Conservation (phyloP, 352 stramenopile species). For the Phytophthora syringae region DNA sequence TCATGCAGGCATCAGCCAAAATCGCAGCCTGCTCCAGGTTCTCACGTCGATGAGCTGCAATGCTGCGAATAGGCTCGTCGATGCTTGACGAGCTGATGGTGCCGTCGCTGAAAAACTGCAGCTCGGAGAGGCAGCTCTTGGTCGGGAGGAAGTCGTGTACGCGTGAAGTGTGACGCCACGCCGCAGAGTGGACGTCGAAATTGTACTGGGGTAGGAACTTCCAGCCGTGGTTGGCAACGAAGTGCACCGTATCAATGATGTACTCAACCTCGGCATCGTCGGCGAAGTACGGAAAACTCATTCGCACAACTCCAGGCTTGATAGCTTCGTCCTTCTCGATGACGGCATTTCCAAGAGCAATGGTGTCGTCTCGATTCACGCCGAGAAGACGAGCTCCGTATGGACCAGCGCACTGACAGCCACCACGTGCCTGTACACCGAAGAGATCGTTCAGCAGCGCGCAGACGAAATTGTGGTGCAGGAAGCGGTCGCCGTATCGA, state of each 20-base stretch:
- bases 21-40: conserved; percentile 34
- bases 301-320: conserved; percentile 93
- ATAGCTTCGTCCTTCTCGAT: conserved; percentile 93
- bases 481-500: conserved; percentile 87
- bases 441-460: conserved; percentile 98
- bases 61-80: conserved; percentile 26
- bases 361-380: conserved; percentile 71
- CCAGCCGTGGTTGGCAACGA: conserved; percentile 93
- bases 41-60: conserved; percentile 27
- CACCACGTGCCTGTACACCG: conserved; percentile 85
- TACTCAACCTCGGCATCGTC: conserved; percentile 90
- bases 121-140: conserved; percentile 25
- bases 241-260: conserved; percentile 92
- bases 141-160: conserved; percentile 3
- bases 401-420: conserved; percentile 91
- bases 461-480: conserved; percentile 99
- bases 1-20: conserved; percentile 30
- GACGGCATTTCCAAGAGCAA: conserved; percentile 84
- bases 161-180: conserved; percentile 78
- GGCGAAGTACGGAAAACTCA: conserved; percentile 93
- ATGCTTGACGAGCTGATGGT: conserved; percentile 10
- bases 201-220: conserved; percentile 94
- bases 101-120: conserved; percentile 28
- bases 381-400: conserved; percentile 94
- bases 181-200: conserved; percentile 94